Evolutionary conservation across 1,139 yeast species (phyloP), one percentile per base, ranked within the genome.

Genomic region (Scheffersomyces titani): DNA sequence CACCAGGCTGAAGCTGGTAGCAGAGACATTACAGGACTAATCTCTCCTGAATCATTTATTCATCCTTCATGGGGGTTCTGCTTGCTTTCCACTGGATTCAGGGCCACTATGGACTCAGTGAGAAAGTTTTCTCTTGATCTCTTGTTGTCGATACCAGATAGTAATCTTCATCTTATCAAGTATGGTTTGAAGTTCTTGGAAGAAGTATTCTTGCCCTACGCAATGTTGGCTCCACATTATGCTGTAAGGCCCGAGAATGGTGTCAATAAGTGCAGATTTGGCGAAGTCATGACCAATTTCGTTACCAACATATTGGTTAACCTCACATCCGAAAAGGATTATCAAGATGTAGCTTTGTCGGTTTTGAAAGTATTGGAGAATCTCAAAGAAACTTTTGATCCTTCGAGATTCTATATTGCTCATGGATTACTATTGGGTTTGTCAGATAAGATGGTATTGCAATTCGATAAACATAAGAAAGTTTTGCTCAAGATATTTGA

Each of bases 1-100:
- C 93, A 92, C 65, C 98, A 92, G 70, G 87, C 94, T 0, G 88
- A 88, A 63, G 97, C 92, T 13, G 96, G 96, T 0, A 72, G 84
- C 1, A 73, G 74, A 6, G 97, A 91, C 65, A 82, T 92, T 49
- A 70, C 86, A 5, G 74, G 74, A 1, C 71, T 91, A 22, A 77
- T 91, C 49, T 76, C 87, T 0, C 81, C 85, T 1, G 63, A 68
- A 1, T 80, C 86, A 0, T 71, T 80, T 19, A 77, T 88, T 47
- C 83, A 86, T 56, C 87, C 93, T 0, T 76, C 84, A 0, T 92
- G 97, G 96, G 89, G 90, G 0, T 76, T 90, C 60, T 80, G 90
- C 7, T 73, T 92, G 20, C 75, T 92, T 4, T 82, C 92, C 1
- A 88, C 93, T 5, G 97, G 97, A 0, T 80, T 92, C 61, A 82